These are phyloP conservation scores for Sanghuangporus baumii DNA, from an alignment of 1,284 basidiomycete species.

Conservation along the genomic window DNA sequence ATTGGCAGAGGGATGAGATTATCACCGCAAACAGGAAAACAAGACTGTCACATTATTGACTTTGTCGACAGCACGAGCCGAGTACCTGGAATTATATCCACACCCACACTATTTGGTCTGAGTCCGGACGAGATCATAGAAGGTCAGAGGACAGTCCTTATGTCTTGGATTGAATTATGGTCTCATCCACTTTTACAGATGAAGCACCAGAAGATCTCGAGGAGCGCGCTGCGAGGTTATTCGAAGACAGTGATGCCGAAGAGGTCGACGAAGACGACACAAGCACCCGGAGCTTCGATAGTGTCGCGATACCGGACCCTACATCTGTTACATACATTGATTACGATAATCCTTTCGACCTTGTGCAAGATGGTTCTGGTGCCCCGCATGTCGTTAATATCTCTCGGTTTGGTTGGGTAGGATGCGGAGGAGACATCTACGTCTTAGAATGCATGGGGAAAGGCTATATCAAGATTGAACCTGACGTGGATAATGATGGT, in stretches of 20 bases:
- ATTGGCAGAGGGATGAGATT: slow-evolving; percentile 91
- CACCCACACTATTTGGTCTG: slow-evolving; percentile 85
- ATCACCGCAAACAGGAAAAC: slow-evolving; percentile 77
- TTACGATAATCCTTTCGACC: slow-evolving; percentile 72
- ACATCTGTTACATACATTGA: slow-evolving; percentile 75
- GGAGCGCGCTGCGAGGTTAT: slow-evolving; percentile 18
- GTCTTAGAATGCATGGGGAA: slow-evolving; percentile 76
- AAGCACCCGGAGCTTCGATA: slow-evolving; percentile 15
- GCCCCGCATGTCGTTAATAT: slow-evolving; percentile 46
- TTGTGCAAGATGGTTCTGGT: slow-evolving; percentile 48
- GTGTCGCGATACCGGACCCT: slow-evolving; percentile 45
- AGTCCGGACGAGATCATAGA: slow-evolving; percentile 68
- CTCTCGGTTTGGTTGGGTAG: slow-evolving; percentile 71
- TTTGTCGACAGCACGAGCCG: slow-evolving; percentile 78
- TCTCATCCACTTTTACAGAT: slow-evolving; percentile 32
- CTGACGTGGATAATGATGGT: slow-evolving; percentile 35
- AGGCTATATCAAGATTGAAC: slow-evolving; percentile 72
- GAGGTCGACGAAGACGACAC: background rate
- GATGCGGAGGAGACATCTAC: slow-evolving; percentile 70
- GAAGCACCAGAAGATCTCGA: slow-evolving; percentile 30
- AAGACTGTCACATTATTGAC: slow-evolving; percentile 87
- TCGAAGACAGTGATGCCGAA: slow-evolving; percentile 18
- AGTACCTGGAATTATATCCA: slow-evolving; percentile 71
- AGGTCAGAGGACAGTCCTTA: slow-evolving; percentile 33
- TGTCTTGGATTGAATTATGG: background rate